Base-by-base conservation (phyloP, 2,329 filamentous ascomycete species). In the Penicillium glabrum region DNA sequence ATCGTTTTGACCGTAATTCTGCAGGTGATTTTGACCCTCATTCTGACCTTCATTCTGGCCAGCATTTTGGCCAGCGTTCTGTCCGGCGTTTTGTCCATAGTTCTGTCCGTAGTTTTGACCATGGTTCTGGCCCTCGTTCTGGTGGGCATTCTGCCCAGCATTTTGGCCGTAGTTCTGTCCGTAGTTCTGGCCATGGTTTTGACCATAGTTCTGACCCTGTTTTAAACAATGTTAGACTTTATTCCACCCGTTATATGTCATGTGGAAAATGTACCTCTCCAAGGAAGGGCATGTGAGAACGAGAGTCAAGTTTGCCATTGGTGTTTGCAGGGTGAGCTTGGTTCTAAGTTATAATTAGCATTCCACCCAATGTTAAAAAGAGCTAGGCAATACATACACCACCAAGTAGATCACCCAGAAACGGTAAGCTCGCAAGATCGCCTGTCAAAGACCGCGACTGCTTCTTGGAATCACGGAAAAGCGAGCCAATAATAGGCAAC, bases 361-460 rank as follows among this genome's bases (percentile, higher is more conserved):
- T 4, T 35, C 9, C 33, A 14, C 39, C 13, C 19, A 24, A 14
- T 3, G 13, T 41, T 4, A 21, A 5, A 0, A 13, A 3, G 6
- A 14, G 2, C 3, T 19, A 8, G n/a, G 10, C 14, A 5, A 14
- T 23, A 58, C 63, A 14, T 58, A 66, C 63, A 24, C 59, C 61
- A 45, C 59, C 57, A 29, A 63, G 58, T 3, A 63, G n/a, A 2
- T 56, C 45, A 33, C 56, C 59, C 47, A 63, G 35, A 1, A 63
- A 7, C 4, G 61, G 61, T 16, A 63, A 43, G 6, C 55, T 48
- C 24, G 56, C 53, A 7, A 63, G 51, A 24, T 60, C 59, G 5
- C 61, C 55, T 8, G 61, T 63, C 10, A 63, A 51, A 5, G 61
- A 63, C 11, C 61, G 61, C 33, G 41, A 31, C 24, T 57, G 21